Evolutionary conservation across 1,284 basidiomycete species (phyloP), one percentile per base, ranked within the genome.

Genomic region (Malassezia furfur): DNA sequence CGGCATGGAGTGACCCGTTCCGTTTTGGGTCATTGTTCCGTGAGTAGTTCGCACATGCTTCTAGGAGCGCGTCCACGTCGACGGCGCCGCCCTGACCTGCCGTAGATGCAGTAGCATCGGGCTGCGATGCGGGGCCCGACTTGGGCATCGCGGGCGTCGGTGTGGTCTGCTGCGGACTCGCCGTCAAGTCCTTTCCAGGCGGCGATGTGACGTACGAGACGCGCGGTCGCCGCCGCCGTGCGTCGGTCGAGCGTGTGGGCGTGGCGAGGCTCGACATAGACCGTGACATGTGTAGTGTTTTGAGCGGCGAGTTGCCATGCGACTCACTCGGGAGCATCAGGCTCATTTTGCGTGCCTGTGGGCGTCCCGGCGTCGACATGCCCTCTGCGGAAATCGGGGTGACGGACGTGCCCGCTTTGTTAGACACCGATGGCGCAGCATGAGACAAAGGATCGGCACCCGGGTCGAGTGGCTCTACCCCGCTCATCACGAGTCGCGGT

Each of bases 131-230:
- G 25, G 25, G 25, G 7, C 25, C 25, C 4, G 25, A 7, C 25
- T 28, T 28, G 25, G 25, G 7, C 25, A 28, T 28, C 4, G 25
- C 4, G 25, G 25, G 4, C 7, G 25, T 7, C 25, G 3, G 25
- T 28, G 25, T 28, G 25, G 4, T 7, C 25, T 4, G 25, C 25
- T 28, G 25, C 25, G 43, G 43, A 22, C 43, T 45, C 3, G 43
- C 6, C 19, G 22, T 31, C 25, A 6, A 4, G 14, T 47, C 25
- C n/a, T 40, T n/a, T 14, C 22, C 17, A 5, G 30, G 15, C 17
- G 28, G 45, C 32, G 47, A 35, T 9, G 47, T 31, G 15, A 48
- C 30, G 37, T 48, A 48, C 31, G 45, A 47, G 19, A 47, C 30
- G 21, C 30, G 45, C 31, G 45, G 45, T 21, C 17, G 28, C 3